These are phyloP conservation scores for Dendrostoma leiphaemia DNA, from an alignment of 2,329 filamentous ascomycete genomes.

Conservation along the genomic window DNA sequence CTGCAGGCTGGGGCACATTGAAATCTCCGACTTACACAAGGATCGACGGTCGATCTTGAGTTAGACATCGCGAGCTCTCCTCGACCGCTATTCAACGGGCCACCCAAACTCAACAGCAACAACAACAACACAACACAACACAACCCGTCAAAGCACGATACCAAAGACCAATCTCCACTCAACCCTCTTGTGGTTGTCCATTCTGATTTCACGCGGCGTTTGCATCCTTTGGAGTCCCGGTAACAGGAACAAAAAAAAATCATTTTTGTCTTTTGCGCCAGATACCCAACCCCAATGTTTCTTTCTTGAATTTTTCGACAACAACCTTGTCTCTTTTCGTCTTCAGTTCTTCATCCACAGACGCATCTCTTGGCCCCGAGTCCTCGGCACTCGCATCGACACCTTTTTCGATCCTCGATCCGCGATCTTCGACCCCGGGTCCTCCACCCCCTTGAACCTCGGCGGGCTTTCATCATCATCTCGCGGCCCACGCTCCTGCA, in stretches of 20 bases:
- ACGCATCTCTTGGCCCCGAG: no score
- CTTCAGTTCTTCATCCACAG: background rate
- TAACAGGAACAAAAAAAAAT: conserved; percentile 24
- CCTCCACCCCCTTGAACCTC: conserved; percentile 2
- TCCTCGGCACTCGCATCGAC: conserved; percentile 8
- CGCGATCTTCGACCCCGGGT: background rate
- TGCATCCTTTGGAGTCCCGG: conserved; percentile 24
- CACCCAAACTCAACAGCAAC: background rate
- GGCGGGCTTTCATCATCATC: conserved; percentile 1
- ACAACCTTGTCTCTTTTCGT: conserved; percentile 5
- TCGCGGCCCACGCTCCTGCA: conserved; percentile 10
- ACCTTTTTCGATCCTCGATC: background rate
- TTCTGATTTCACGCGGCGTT: conserved; percentile 25
- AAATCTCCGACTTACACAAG: background rate
- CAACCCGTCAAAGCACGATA: background rate
- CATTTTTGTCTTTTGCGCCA: conserved; percentile 16
- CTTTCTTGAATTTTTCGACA: conserved; percentile 28
- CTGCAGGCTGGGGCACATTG: background rate
- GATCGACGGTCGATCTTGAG: background rate
- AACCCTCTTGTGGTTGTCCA: conserved; percentile 18
- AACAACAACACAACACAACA: background rate
- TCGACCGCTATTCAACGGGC: background rate
- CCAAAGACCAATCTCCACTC: conserved; percentile 30
- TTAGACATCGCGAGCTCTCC: background rate
- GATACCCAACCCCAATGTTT: no score